Base-by-base conservation (phyloP, 1,284 basidiomycete species). In the Tilletia walkeri region DNA sequence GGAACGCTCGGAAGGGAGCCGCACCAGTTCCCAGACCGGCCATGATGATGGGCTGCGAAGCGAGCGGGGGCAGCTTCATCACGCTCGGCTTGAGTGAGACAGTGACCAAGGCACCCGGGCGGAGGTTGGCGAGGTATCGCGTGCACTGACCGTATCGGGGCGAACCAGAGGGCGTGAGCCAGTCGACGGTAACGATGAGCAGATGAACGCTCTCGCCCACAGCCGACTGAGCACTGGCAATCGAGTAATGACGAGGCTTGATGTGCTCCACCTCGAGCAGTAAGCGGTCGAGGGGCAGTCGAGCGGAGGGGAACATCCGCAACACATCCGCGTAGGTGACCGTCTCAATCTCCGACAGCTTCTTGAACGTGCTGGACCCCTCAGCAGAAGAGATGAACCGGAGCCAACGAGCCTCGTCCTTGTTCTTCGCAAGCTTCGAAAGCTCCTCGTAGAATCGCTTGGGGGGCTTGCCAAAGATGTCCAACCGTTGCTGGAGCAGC, bases 51-150 rank as follows among this genome's bases (percentile, higher is more conserved):
- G 95, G 95, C 84, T 96, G 94, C 71, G 87, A 88, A 82, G 90
- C 87, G 82, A 90, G 87, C 3, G 91, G 91, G 70, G 96, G 95
- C 69, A 93, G 92, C 89, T 97, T 99, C 95, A 99, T 99, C 65
- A 99, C 95, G 81, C 93, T 95, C 30, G 96, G 96, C 86, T 97
- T 97, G 86, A 99, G 91, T 20, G 94, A 97, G 18, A 97, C 95
- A 1, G 95, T 98, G 45, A 99, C 94, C 85, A 95, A 91, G 84
- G 93, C 91, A 45, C 96, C 96, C 36, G 91, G 85, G 81, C 88
- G 88, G 69, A 99, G 88, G 53, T 88, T 89, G 36, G 91, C 90
- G 53, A 99, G 90, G 85, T 99, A 99, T 76, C 94, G 89, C 2
- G 96, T 99, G 85, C 95, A 99, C 86, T 99, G 95, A 49, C 95